Percentiles rank a stretch among this genome's conserved stretches.
Conservation (phyloP, 2,329 filamentous ascomycete species). For the Clarireedia homoeocarpa region DNA sequence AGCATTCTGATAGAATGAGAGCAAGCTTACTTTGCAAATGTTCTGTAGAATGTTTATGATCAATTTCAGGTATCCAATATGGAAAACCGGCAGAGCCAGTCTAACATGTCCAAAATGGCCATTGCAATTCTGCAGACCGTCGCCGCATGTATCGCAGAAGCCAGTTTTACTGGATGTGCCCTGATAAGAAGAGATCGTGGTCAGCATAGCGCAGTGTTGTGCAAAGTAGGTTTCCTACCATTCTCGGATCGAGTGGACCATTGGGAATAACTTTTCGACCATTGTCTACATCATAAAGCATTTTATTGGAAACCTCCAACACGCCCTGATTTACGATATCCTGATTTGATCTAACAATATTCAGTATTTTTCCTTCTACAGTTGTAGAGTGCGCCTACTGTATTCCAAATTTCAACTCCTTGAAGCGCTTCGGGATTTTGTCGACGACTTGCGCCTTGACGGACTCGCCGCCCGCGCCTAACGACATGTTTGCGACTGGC, state of each 20-base stretch:
- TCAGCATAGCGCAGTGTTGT: not conserved
- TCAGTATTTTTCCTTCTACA: constrained; percentile 14
- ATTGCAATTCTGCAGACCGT: constrained; percentile 75
- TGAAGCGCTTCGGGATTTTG: constrained; percentile 83
- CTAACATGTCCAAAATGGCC: constrained; percentile 94
- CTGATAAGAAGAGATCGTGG: constrained; percentile 26
- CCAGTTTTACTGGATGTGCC: constrained; percentile 81
- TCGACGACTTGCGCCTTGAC: constrained; percentile 87
- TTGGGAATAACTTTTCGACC: constrained; percentile 68
- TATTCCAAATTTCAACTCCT: constrained; percentile 88
- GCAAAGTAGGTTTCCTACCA: constrained; percentile 40
- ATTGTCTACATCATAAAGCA: constrained; percentile 84
- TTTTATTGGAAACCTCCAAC: constrained; percentile 86
- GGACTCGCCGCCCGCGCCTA: constrained; percentile 20
- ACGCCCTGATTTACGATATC: constrained; percentile 95
- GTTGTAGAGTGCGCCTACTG: constrained; percentile 45
- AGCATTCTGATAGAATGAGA: constrained; percentile 3
- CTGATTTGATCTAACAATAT: constrained; percentile 62
- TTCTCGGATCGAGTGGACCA: constrained; percentile 78
- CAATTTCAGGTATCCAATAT: constrained; percentile 92
- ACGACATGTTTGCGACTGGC: constrained; percentile 19
- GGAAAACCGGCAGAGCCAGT: constrained; percentile 84
- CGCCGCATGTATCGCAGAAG: constrained; percentile 74
- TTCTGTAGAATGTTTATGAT: constrained; percentile 87
- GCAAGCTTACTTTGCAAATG: constrained; percentile 67